Evolutionary conservation across 768 basidiomycete genomes (phyloP).

Genomic region (Amanita brunnescens): DNA sequence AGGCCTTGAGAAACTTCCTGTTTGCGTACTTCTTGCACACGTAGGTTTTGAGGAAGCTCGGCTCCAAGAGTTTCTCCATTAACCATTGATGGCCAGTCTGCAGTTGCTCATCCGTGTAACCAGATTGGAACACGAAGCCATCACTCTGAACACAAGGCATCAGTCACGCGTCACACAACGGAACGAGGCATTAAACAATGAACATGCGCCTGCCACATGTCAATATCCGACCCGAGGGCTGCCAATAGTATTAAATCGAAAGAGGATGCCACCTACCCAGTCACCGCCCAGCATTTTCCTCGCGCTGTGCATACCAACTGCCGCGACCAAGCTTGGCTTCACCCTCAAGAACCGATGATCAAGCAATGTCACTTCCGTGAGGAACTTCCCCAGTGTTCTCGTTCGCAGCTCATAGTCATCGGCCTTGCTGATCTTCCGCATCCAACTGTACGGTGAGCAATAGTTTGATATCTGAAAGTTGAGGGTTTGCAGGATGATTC

Average conservation of each 20-base stretch:
- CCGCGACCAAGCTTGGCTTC: constrained; percentile 90
- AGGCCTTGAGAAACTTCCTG: constrained; percentile 96
- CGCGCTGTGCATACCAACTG: constrained; percentile 95
- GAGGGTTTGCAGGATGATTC: constrained; percentile 90
- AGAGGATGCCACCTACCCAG: constrained; percentile 67
- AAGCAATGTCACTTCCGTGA: constrained; percentile 91
- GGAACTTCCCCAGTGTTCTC: constrained; percentile 92
- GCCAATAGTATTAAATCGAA: constrained; percentile 12
- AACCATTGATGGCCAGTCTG: constrained; percentile 73
- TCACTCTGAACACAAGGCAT: constrained; percentile 54
- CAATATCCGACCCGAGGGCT: not conserved
- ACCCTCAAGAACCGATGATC: constrained; percentile 90
- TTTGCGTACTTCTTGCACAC: constrained; percentile 94
- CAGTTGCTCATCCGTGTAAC: constrained; percentile 84
- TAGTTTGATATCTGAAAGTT: constrained; percentile 96
- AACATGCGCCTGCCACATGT: constrained; percentile 15
- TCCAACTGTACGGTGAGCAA: constrained; percentile 99
- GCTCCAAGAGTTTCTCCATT: constrained; percentile 73
- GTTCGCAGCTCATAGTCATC: constrained; percentile 99
- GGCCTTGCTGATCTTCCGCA: constrained; percentile 96
- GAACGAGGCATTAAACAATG: not conserved
- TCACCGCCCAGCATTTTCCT: constrained; percentile 89
- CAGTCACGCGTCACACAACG: constrained; percentile 28
- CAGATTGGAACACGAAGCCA: constrained; percentile 87
- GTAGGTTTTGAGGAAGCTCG: constrained; percentile 75